Evolutionary conservation across 2,329 filamentous ascomycete species (phyloP), one percentile per base, ranked within the genome.

Genomic region (Hymenoscyphus repandus): DNA sequence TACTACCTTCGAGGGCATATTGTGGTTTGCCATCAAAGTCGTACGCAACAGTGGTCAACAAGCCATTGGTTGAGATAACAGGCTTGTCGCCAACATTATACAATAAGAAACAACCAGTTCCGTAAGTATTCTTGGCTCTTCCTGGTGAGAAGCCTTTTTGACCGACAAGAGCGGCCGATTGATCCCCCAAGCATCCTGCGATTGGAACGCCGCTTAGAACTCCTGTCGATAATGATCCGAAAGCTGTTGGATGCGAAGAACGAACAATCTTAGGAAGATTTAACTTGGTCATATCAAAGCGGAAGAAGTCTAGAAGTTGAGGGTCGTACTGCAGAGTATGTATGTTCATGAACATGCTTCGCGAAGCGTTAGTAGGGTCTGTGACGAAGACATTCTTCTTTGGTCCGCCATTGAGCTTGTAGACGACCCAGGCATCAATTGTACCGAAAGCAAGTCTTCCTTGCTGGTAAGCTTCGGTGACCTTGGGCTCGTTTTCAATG

Each of bases 331-430:
- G 69, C 40, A 90, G 74, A 1, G 80, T 88, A 62, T 87, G 76
- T 31, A 92, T 75, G 68, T 91, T 88, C 82, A 91, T 88, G 69
- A 93, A 90, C 88, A 91, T 90, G 40, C 88, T 92, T 58, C 88
- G 75, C 2, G 85, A 89, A n/a, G 88, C 88, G 66, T 93, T 93
- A 52, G 86, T 86, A 5, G 85, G 79, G 62, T 93, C 88, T 1
- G 88, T 90, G 51, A 92, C 86, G 65, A 85, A 81, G 47, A 88
- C 68, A 50, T 84, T 79, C 79, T 52, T 78, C 77, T 37, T 73
- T 75, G 15, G 38, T 5, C 84, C 84, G 51, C 87, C 88, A 61
- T 91, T 87, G 46, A 92, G 76, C 67, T 88, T 87, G 71, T 86
- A 92, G 27, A 89, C 73, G 54, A 93, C 71, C 88, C 88, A 93